Conservation (phyloP, 1,284 basidiomycete species). For the Amylostereum chailletii region DNA sequence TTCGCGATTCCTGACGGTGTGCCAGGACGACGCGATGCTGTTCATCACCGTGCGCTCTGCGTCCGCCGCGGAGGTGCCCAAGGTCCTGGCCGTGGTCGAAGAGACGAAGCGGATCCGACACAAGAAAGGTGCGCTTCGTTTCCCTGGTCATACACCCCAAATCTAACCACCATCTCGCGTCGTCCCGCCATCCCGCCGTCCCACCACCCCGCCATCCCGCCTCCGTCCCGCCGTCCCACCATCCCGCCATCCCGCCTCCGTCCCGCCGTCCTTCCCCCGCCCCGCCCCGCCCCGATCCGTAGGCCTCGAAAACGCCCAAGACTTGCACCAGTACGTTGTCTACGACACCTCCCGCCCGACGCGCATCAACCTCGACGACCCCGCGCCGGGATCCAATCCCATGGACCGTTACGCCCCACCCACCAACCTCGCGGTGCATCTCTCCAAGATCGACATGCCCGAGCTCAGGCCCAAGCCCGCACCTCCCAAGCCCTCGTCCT, state of each 20-base stretch:
- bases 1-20: background rate
- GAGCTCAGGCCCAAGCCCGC: conserved; percentile 52
- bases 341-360: conserved; percentile 52
- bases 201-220: too few relatives aligned
- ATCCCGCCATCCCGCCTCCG: background rate
- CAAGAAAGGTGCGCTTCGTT: conserved; percentile 46
- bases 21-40: conserved; percentile 68
- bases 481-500: background rate
- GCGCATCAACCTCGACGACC: conserved; percentile 57
- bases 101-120: conserved; percentile 67
- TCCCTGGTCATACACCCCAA: too few relatives aligned
- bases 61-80: conserved; percentile 58
- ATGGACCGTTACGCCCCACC: conserved; percentile 47
- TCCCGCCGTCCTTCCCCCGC: background rate
- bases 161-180: too few relatives aligned
- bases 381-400: conserved; percentile 24
- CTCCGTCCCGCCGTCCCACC: too few relatives aligned
- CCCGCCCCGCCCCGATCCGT: background rate
- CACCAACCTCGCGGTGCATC: conserved; percentile 54
- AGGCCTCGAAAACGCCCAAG: conserved; percentile 49
- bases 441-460: conserved; percentile 79
- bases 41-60: conserved; percentile 67
- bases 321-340: conserved; percentile 72
- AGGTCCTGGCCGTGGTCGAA: conserved; percentile 73
- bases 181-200: too few relatives aligned